phyloP scores from a whole-genome alignment of 176 grass and related monocot species.

The Musa itinerans region DNA sequence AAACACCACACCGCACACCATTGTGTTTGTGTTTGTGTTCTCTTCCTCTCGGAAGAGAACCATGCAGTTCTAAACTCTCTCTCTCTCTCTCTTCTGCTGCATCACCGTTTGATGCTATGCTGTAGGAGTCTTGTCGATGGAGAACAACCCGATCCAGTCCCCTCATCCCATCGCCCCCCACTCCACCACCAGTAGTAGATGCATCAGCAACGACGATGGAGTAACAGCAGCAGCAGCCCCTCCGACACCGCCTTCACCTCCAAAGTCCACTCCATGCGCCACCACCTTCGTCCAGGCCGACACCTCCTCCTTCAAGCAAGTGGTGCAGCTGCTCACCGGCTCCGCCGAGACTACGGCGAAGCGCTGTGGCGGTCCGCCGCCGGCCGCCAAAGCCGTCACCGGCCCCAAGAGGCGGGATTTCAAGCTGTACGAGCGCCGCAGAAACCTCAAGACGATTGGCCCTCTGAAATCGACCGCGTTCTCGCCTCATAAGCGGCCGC shows the following conservation, averaged over 20 bases:
- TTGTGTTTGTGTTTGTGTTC: no score
- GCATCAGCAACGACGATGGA: background rate
- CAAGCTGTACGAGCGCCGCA: background rate
- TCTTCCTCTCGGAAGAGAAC: no score
- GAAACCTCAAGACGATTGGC: background rate
- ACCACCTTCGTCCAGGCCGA: slow-evolving; percentile 71
- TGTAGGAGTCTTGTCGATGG: background rate
- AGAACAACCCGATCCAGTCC: background rate
- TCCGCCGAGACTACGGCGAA: slow-evolving; percentile 30
- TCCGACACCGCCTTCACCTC: background rate
- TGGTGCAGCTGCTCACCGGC: slow-evolving; percentile 82
- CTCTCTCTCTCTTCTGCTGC: no score
- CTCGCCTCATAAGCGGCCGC: background rate
- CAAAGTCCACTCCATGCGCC: slow-evolving; percentile 28
- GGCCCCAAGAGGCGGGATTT: background rate
- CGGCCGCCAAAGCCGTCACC: background rate
- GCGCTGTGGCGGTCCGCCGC: background rate
- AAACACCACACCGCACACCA: no score
- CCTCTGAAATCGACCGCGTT: background rate
- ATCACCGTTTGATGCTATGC: no score
- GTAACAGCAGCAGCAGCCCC: background rate
- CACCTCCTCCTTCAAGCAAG: slow-evolving; percentile 58
- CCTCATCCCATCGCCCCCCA: background rate
- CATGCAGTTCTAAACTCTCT: no score
- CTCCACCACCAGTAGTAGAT: background rate